These are phyloP conservation scores for Ramicandelaber brevisporus DNA, from an alignment of 192 early-diverging fungal genomes.

Conservation along the genomic window DNA sequence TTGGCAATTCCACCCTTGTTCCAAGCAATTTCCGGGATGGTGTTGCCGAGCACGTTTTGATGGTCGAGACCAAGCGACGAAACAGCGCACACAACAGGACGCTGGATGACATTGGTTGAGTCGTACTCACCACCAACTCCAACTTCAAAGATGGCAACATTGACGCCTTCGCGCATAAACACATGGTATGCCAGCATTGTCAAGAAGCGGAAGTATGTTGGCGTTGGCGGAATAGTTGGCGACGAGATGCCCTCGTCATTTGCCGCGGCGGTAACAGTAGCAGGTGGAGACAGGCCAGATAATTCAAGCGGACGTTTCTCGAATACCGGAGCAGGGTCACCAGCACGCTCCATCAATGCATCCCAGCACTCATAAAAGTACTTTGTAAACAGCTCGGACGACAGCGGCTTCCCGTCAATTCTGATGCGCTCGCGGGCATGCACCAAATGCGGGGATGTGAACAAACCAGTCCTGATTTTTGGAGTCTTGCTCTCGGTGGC, in stretches of 20 bases:
- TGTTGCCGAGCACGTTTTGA: constrained; percentile 34
- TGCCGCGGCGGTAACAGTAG: background rate
- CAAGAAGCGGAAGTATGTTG: constrained; percentile 78
- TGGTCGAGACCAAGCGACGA: constrained; percentile 62
- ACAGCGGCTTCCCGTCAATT: constrained; percentile 65
- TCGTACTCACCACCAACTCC: constrained; percentile 71
- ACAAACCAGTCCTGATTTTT: constrained; percentile 34
- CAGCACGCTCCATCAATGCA: too few relatives aligned
- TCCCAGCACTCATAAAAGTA: constrained; percentile 80
- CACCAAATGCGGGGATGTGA: constrained; percentile 79
- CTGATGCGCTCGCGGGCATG: constrained; percentile 83
- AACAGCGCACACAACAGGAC: constrained; percentile 53
- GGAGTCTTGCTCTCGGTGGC: constrained; percentile 8
- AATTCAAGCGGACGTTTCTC: too few relatives aligned
- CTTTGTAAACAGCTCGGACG: constrained; percentile 42
- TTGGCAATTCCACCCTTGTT: constrained; percentile 73
- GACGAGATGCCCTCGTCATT: constrained; percentile 2
- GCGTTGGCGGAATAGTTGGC: too few relatives aligned
- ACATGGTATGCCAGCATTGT: constrained; percentile 74
- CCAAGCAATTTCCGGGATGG: constrained; percentile 52
- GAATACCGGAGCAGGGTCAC: too few relatives aligned
- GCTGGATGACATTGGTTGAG: constrained; percentile 48
- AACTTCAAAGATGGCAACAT: constrained; percentile 58
- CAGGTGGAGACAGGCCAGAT: too few relatives aligned
- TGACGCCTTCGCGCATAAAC: constrained; percentile 60